phyloP scores from a whole-genome alignment of 208 protist species.

The Endotrypanum monterogeii region DNA sequence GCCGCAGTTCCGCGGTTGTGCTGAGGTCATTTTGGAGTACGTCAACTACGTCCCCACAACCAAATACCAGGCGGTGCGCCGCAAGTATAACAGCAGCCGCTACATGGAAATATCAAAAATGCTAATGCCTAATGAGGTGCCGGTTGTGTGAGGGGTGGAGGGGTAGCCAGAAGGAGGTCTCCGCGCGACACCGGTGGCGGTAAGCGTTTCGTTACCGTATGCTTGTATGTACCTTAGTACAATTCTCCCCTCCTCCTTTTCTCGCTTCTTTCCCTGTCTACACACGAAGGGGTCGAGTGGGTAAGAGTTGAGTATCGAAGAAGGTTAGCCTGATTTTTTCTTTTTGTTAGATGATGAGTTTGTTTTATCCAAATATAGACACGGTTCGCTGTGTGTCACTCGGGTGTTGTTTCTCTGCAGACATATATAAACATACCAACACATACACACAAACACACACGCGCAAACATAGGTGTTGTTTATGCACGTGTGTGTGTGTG shows the following conservation, averaged over 20 bases:
- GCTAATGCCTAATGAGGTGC: conserved; percentile 63
- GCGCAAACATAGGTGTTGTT: too few relatives aligned
- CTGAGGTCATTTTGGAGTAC: conserved; percentile 80
- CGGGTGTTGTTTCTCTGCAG: too few relatives aligned
- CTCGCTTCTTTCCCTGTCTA: too few relatives aligned
- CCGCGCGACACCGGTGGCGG: not conserved
- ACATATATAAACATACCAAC: too few relatives aligned
- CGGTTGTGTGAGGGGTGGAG: conserved; percentile 17
- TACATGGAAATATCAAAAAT: conserved; percentile 83
- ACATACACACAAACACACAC: too few relatives aligned
- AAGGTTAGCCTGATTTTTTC: too few relatives aligned
- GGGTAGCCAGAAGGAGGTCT: not conserved
- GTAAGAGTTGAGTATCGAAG: not conserved
- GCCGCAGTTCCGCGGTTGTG: conserved; percentile 72
- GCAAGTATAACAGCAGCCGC: conserved; percentile 82
- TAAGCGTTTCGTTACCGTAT: not conserved
- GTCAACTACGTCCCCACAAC: conserved; percentile 78
- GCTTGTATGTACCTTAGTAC: not conserved
- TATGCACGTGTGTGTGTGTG: too few relatives aligned
- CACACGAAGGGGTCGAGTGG: not conserved
- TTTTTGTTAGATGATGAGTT: too few relatives aligned
- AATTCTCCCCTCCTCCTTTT: not conserved
- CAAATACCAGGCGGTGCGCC: conserved; percentile 86
- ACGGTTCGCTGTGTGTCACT: too few relatives aligned
- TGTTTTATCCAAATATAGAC: too few relatives aligned